Evolutionary conservation across 257 asterid species (phyloP).

Genomic region (Vinca minor): DNA sequence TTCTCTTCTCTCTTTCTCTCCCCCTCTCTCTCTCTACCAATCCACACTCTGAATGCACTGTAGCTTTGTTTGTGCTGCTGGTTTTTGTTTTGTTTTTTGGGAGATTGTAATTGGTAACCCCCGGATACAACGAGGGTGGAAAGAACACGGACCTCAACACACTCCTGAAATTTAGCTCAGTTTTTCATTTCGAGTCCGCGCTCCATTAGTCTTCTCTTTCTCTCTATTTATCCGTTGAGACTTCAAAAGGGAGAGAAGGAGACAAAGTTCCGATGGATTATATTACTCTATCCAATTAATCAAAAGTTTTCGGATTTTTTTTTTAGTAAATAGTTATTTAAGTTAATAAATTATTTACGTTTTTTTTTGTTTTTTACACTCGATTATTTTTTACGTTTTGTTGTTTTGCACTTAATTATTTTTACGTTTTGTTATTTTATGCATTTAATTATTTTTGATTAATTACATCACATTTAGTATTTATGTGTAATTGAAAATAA

Average conservation of each 20-base stretch:
- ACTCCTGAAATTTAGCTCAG: slow-evolving; percentile 38
- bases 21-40: slow-evolving; percentile 10
- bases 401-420: no score
- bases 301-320: slow-evolving; percentile 16
- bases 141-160: slow-evolving; percentile 44
- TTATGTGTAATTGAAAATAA: no score
- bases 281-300: slow-evolving; percentile 3
- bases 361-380: no score
- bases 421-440: no score
- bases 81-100: slow-evolving; percentile 27
- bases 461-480: no score
- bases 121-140: slow-evolving; percentile 17
- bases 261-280: background rate
- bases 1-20: background rate
- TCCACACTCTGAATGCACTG: background rate
- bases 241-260: slow-evolving; percentile 1
- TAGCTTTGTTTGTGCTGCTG: background rate
- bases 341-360: no score
- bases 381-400: no score
- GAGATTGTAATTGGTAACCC: slow-evolving; percentile 38
- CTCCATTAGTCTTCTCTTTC: background rate
- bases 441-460: no score
- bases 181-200: slow-evolving; percentile 42
- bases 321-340: no score
- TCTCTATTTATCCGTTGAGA: slow-evolving; percentile 18